Evolutionary conservation across 495 filamentous ascomycete species (phyloP), one percentile per base, ranked within the genome.

Genomic region (Endocarpon pusillum): DNA sequence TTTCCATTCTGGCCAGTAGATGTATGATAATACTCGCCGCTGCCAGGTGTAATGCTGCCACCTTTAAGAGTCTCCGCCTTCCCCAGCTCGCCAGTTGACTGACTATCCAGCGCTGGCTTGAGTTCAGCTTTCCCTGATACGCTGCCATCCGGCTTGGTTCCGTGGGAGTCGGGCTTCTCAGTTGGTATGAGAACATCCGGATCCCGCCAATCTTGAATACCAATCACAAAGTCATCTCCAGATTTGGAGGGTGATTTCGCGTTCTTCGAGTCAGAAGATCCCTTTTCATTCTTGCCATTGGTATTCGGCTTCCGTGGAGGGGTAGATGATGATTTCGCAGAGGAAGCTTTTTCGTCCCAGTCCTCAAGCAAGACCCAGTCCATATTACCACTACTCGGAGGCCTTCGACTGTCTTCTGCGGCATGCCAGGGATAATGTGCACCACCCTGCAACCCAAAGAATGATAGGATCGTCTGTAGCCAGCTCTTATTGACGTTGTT

Each of bases 131-230:
- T 43, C 16, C 42, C 46, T n/a, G n/a, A n/a, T n/a, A n/a, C n/a
- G n/a, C n/a, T n/a, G n/a, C n/a, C n/a, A 4, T 19, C 14, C 11
- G 37, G 31, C n/a, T 26, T 4, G 11, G 11, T 34, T 3, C 5
- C 24, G 5, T 34, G 28, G 10, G 9, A 17, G 2, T 5, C 19
- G 21, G 42, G 14, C 7, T 32, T 21, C 4, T 33, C 32, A 2
- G 32, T 30, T 7, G 42, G 27, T 21, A 32, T 45, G 33, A 31
- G 51, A 12, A 91, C 58, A 46, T 91, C 82, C 3, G 81, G 78
- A 46, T 92, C 84, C 36, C 83, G 73, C 84, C 84, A 92, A 43
- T 93, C 84, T 40, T 93, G 83, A 9, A 91, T 75, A 2, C 84
- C 84, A 48, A 91, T 93, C n/a, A 81, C 71, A 51, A 91, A 93